phyloP scores from a whole-genome alignment of 768 basidiomycete species.

The Tylopilus balloui region DNA sequence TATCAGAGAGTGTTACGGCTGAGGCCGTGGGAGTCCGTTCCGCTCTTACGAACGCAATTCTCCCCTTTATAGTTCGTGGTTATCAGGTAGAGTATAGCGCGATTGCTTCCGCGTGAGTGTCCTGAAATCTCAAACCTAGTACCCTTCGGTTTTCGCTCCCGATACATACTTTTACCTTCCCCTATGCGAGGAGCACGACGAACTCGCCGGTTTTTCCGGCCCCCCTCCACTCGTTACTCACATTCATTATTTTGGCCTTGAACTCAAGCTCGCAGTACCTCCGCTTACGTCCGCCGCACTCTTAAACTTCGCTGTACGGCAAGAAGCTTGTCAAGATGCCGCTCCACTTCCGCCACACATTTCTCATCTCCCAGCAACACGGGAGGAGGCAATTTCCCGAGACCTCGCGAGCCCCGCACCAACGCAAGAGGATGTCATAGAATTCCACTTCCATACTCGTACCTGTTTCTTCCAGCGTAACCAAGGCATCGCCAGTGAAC shows the following conservation, averaged over 20 bases:
- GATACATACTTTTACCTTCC: slow-evolving; percentile 44
- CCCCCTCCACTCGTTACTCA: slow-evolving; percentile 31
- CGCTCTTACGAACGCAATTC: slow-evolving; percentile 30
- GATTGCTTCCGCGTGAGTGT: neutral
- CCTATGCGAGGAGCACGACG: slow-evolving; percentile 28
- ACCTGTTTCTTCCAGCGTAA: slow-evolving; percentile 27
- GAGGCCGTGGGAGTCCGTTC: slow-evolving; percentile 30
- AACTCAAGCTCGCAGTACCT: slow-evolving; percentile 39
- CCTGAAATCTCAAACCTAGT: slow-evolving; percentile 27
- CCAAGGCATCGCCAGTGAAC: slow-evolving; percentile 22
- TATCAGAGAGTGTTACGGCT: slow-evolving; percentile 30
- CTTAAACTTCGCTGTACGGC: slow-evolving; percentile 33
- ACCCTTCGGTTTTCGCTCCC: slow-evolving; percentile 40
- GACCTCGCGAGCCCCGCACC: slow-evolving; percentile 30
- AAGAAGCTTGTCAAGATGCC: slow-evolving; percentile 35
- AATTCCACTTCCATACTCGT: slow-evolving; percentile 37
- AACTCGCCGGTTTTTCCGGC: slow-evolving; percentile 26
- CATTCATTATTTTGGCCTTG: slow-evolving; percentile 39
- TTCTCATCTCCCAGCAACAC: slow-evolving; percentile 31
- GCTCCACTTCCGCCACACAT: slow-evolving; percentile 22
- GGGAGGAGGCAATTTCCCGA: slow-evolving; percentile 31
- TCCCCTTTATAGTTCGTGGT: slow-evolving; percentile 40
- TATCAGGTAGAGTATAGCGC: slow-evolving; percentile 33
- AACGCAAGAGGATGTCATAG: slow-evolving; percentile 37
- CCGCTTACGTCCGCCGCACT: slow-evolving; percentile 39